A percentile compares a stretch with the other conserved stretches of the same genome.
These are phyloP conservation scores for Boeremia lycopersici DNA, from an alignment of 2,329 filamentous ascomycete genomes.

Conservation along the genomic window DNA sequence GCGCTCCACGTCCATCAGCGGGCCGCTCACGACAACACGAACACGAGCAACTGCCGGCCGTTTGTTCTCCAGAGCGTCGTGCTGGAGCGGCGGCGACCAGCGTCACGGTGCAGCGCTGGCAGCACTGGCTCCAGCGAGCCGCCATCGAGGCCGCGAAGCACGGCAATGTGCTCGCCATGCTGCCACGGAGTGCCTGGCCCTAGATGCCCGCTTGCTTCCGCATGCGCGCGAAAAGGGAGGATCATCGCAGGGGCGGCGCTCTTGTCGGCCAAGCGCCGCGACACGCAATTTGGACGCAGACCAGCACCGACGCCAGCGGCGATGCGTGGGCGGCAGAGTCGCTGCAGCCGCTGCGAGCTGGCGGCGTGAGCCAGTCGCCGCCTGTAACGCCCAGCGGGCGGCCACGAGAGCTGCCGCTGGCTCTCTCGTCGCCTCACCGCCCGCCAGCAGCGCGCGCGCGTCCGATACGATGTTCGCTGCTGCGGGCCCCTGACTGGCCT, in stretches of 20 bases:
- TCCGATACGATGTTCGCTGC: slow-evolving; percentile 11
- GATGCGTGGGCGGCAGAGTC: slow-evolving; percentile 5
- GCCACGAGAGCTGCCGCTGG: not conserved
- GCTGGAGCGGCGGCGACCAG: slow-evolving; percentile 3
- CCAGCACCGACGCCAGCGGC: slow-evolving; percentile 20
- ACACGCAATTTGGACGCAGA: slow-evolving; percentile 37
- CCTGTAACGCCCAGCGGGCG: not conserved
- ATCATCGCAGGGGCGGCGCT: slow-evolving; percentile 39
- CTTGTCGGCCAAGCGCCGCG: slow-evolving; percentile 41
- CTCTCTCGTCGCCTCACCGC: slow-evolving; percentile 13
- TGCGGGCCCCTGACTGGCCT: slow-evolving; percentile 29
- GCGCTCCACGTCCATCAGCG: not conserved
- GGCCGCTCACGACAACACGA: slow-evolving; percentile 1
- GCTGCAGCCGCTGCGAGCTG: not conserved
- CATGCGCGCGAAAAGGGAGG: slow-evolving; percentile 37
- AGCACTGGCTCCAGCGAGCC: not conserved
- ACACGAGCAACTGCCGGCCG: slow-evolving; percentile 7
- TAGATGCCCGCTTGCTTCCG: slow-evolving; percentile 37
- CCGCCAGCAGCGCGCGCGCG: slow-evolving; percentile 55
- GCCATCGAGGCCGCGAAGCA: slow-evolving; percentile 1
- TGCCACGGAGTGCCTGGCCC: slow-evolving; percentile 12
- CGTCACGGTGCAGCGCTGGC: slow-evolving; percentile 6
- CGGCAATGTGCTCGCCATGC: slow-evolving; percentile 18
- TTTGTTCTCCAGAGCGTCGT: slow-evolving; percentile 4
- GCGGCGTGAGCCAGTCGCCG: slow-evolving; percentile 1